Evolutionary conservation across 495 filamentous ascomycete genomes (phyloP), one percentile per base, ranked within the genome.

Genomic region (Astrothelium subdiscretum): DNA sequence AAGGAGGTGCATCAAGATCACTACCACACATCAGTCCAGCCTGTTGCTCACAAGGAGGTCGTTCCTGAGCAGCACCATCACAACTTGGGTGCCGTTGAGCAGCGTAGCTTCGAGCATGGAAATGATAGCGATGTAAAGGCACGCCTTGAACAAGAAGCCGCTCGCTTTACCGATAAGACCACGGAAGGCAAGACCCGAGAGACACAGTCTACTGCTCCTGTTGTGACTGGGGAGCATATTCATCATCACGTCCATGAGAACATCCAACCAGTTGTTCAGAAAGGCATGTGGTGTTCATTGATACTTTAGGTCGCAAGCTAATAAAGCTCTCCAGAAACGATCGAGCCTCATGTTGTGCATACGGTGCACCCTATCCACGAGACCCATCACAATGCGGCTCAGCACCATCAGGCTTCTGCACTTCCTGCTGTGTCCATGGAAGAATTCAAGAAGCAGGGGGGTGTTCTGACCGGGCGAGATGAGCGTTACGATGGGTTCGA

Each of bases 361-460:
- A 86, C 82, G 52, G 85, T 83, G n/a, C 75, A 85, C 6, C 85
- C 82, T 0, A 77, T 87, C 64, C 85, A 87, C 62, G 85, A 88
- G 69, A 74, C 79, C 0, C 84, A 87, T 66, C 82, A 85, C 62
- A 61, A 61, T 22, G 32, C 81, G 2, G 73, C 57, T 15, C 27
- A 59, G 10, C 57, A 59, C 57, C 57, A 59, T 26, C 20, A n/a
- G 5, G 35, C 57, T 24, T 59, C 57, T 32, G 57, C 35, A 59
- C 57, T 35, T 35, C 57, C 57, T 35, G 57, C 57, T 1, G 31
- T 59, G 11, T 20, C 71, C 44, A 78, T 87, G 76, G 71, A 75
- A 1, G 82, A 87, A 60, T 88, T 82, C 72, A 78, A 79, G 65
- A 74, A 75, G 13, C 76, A 80, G 57, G 83, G 85, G 22, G 83